Conservation (phyloP, 768 basidiomycete species). For the Antrodiella citrinella region DNA sequence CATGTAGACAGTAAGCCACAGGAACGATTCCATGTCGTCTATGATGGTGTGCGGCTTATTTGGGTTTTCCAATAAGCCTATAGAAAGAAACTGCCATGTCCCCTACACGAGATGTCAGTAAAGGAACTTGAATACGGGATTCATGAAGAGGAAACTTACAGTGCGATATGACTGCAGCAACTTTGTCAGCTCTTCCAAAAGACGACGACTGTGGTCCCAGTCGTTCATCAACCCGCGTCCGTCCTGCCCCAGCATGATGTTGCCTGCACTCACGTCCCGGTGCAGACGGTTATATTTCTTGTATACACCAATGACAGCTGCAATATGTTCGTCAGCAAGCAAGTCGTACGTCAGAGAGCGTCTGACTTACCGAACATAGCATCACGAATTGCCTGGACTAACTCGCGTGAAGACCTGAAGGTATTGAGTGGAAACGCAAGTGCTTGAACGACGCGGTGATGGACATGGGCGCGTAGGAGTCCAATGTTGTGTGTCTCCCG, state of each 20-base stretch:
- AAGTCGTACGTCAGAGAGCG: neutral
- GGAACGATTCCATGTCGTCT: slow-evolving; percentile 11
- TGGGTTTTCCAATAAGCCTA: neutral
- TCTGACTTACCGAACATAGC: neutral
- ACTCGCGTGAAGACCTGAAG: neutral
- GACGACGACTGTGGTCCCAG: neutral
- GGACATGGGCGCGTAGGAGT: neutral
- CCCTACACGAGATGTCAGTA: slow-evolving; percentile 2
- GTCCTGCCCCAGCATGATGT: neutral
- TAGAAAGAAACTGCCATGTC: slow-evolving; percentile 11
- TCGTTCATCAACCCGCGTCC: slow-evolving; percentile 4
- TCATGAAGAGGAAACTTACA: neutral
- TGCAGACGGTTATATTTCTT: neutral
- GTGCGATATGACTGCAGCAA: neutral
- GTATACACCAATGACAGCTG: neutral
- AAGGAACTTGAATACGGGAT: neutral
- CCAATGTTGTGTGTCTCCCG: neutral
- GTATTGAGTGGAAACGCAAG: slow-evolving; percentile 1
- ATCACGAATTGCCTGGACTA: neutral
- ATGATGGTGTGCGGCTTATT: neutral
- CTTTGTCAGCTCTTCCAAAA: neutral
- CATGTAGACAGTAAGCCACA: slow-evolving; percentile 8
- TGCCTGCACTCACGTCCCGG: slow-evolving; percentile 4
- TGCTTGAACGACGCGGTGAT: slow-evolving; percentile 5
- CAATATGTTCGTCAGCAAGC: neutral